These are phyloP conservation scores for Septoria linicola DNA, from an alignment of 2,329 filamentous ascomycete species.

Conservation along the genomic window DNA sequence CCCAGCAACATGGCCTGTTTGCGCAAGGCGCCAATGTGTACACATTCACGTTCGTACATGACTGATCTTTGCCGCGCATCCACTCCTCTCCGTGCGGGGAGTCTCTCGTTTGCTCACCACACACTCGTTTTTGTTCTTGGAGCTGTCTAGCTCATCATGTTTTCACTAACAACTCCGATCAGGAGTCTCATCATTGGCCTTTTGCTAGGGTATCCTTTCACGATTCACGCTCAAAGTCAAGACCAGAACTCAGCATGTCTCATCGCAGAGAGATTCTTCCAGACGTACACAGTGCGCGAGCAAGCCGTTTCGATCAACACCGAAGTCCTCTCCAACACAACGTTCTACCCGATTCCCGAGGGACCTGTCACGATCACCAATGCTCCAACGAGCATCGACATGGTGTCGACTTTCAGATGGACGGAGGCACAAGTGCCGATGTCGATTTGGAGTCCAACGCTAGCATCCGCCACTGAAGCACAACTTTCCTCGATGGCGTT, in stretches of 20 bases:
- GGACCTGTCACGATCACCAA: conserved; percentile 33
- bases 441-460: conserved; percentile 1
- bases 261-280: conserved; percentile 11
- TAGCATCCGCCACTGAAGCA: not conserved
- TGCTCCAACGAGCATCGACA: conserved; percentile 33
- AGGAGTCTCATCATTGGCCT: conserved; percentile 17
- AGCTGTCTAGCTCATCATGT: conserved; percentile 11
- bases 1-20: conserved; percentile 9
- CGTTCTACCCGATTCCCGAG: conserved; percentile 31
- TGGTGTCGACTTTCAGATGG: conserved; percentile 33
- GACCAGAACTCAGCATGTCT: conserved; percentile 20
- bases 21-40: conserved; percentile 6
- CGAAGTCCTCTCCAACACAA: conserved; percentile 32
- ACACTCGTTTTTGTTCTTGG: conserved; percentile 15
- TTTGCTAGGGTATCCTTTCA: conserved; percentile 11
- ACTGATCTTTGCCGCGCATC: not conserved
- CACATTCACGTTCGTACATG: not conserved
- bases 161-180: conserved; percentile 12
- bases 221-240: not conserved
- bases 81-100: not conserved
- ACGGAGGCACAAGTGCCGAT: conserved; percentile 22
- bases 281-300: conserved; percentile 28
- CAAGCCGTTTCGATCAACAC: conserved; percentile 33
- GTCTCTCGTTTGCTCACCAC: conserved; percentile 8
- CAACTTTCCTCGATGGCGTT: not conserved